Evolutionary conservation across 2,329 filamentous ascomycete species (phyloP), one percentile per base, ranked within the genome.

Genomic region (Trichoderma arundinaceum): DNA sequence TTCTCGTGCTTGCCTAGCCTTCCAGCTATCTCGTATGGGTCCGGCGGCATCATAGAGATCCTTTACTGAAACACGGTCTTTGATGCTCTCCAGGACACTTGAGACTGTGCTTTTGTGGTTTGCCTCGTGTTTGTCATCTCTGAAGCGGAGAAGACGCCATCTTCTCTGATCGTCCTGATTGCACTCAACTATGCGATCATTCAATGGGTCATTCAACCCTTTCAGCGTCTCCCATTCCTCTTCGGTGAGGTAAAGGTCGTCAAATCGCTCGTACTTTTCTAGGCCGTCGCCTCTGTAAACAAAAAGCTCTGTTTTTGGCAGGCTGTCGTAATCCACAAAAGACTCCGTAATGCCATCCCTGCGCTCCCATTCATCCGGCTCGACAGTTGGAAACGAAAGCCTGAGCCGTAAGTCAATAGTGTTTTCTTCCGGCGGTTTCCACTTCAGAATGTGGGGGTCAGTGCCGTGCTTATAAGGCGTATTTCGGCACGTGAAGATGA

Each of bases 361-460:
- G 52, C 86, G 85, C 71, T 95, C 90, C 15, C 82, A 78, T 13
- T 86, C 84, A 72, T 90, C 86, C 1, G 90, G 90, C 66, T 91
- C 85, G n/a, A 90, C 82, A 0, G 82, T 74, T 0, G 91, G 90
- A 73, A 97, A 98, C 12, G 85, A 83, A 49, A 99, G 84, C 59
- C 86, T 86, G 72, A 98, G 84, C 48, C 90, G 86, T 77, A 97
- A 97, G 76, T 99, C 95, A 71, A 99, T 88, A 0, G 93, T 96
- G 80, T 99, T 99, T 77, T 99, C 95, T 70, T 92, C 84, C 4
- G 92, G 92, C 0, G 94, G 93, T 79, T 99, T 99, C 95, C 95
- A 99, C 78, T 99, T 99, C 44, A 99, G 82, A 69, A 97, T 99
- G 76, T 97, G 90, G 57, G 87, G 87, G 77, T 99, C 95, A 12